Evolutionary conservation across 2,329 filamentous ascomycete genomes (phyloP), one percentile per base, ranked within the genome.

Genomic region (Aspergillus felis): DNA sequence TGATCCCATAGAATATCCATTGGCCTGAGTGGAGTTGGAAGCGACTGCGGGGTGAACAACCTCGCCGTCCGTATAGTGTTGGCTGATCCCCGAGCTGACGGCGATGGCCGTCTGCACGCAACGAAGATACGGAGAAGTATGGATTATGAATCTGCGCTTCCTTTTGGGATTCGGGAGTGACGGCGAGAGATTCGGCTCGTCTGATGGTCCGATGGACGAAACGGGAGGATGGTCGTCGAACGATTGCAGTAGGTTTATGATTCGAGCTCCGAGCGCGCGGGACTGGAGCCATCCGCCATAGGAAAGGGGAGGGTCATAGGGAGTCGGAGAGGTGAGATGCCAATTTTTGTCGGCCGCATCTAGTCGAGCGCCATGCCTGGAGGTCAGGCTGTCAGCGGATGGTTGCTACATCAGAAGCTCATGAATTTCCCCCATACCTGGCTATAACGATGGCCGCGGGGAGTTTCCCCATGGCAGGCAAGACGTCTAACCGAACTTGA

Each of bases 261-360:
- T 97, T 59, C 91, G 87, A 60, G 87, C 82, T 17, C 94, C 94
- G 25, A 97, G 84, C 4, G 87, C 85, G 66, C 89, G 87, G 54
- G 90, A 88, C 74, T 97, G 94, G 14, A 88, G 85, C 89, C 94
- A 97, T 63, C 94, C 94, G 65, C 91, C 90, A 71, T 97, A 97
- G 2, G 92, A 96, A 57, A 99, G 82, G 51, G 94, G 94, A 64
- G 94, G 91, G 64, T 99, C 93, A 79, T 97, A 99, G 1, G 94
- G 94, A 5, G 91, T 92, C 1, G 92, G 90, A 5, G 94, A 96
- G 29, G 90, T 89, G 55, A 96, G 83, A 74, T 97, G 91, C 94
- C 94, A 99, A 74, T 91, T 86, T 72, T 92, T 92, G 81, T 99
- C 92, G 61, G 92, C 92, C 56, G 91, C 91, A 74, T 99, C 94